Conservation (phyloP, 108 stramenopile genomes). For the Epithemia pelagica region DNA sequence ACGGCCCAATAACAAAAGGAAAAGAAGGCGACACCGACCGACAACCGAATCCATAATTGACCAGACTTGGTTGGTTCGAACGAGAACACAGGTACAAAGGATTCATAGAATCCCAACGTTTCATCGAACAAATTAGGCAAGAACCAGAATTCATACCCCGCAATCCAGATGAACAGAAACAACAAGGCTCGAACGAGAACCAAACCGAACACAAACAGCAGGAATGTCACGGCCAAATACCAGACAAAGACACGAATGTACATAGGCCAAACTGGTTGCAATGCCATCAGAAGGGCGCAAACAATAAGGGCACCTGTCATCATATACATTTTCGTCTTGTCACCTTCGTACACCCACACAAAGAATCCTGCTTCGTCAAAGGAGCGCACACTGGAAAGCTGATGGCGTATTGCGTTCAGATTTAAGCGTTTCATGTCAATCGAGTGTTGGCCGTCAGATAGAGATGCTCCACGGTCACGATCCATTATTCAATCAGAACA, state of each 20-base stretch:
- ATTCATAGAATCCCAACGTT: constrained; percentile 87
- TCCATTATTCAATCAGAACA: constrained; percentile 20
- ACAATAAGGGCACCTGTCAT: constrained; percentile 89
- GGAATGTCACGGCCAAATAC: constrained; percentile 94
- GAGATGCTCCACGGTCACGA: neutral
- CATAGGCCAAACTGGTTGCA: constrained; percentile 98
- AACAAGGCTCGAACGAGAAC: constrained; percentile 78
- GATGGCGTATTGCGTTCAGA: neutral
- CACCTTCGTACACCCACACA: constrained; percentile 96
- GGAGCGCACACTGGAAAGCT: constrained; percentile 74
- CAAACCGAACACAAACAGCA: constrained; percentile 91
- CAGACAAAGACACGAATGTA: constrained; percentile 95
- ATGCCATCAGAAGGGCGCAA: constrained; percentile 91
- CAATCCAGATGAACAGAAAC: constrained; percentile 92
- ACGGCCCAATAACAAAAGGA: constrained; percentile 97
- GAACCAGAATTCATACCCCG: constrained; percentile 96
- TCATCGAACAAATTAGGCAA: constrained; percentile 98
- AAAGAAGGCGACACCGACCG: constrained; percentile 85
- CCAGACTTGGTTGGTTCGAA: constrained; percentile 80
- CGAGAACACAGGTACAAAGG: constrained; percentile 91
- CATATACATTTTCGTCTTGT: constrained; percentile 88
- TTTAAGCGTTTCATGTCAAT: too few relatives aligned
- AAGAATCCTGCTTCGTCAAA: constrained; percentile 94
- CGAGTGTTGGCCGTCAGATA: too few relatives aligned
- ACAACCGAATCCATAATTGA: constrained; percentile 85